A percentile compares a stretch with the other conserved stretches of the same genome.
phyloP scores from a whole-genome alignment of 305 asterid genomes.

The Fraxinus greggii region DNA sequence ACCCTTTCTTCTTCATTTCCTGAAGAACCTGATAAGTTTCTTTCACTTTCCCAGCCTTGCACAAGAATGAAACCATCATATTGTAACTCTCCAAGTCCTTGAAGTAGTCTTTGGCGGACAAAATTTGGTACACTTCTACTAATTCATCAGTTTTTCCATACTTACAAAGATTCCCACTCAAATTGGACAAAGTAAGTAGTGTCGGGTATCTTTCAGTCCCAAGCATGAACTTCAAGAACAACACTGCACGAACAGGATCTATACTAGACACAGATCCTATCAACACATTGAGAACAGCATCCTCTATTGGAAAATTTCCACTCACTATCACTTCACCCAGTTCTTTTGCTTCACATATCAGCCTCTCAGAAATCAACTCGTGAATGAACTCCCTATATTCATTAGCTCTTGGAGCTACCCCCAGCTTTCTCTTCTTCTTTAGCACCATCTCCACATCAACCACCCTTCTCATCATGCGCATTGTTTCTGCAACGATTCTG shows the following conservation, averaged over 20 bases:
- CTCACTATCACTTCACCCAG: conserved; percentile 68
- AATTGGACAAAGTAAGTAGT: conserved; percentile 50
- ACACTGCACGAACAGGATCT: conserved; percentile 53
- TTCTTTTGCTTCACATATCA: conserved; percentile 61
- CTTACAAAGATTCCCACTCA: conserved; percentile 70
- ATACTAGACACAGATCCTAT: conserved; percentile 64
- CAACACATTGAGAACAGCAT: conserved; percentile 65
- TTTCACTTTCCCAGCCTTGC: conserved; percentile 62
- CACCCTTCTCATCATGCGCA: conserved; percentile 49
- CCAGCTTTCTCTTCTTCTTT: conserved; percentile 86
- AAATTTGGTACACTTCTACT: conserved; percentile 52
- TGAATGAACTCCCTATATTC: conserved; percentile 62
- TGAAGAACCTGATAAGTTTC: conserved; percentile 70
- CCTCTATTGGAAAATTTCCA: conserved; percentile 78
- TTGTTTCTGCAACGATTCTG: conserved; percentile 70
- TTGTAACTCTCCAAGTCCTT: conserved; percentile 53
- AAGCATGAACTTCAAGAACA: conserved; percentile 71
- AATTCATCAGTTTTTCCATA: conserved; percentile 52
- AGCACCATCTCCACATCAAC: conserved; percentile 56
- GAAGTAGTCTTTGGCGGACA: conserved; percentile 57
- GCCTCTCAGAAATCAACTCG: conserved; percentile 61
- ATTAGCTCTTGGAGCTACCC: conserved; percentile 74
- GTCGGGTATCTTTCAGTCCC: conserved; percentile 55
- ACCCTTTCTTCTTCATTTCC: conserved; percentile 81
- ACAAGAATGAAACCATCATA: conserved; percentile 63